Percentiles rank a stretch among this genome's conserved stretches.
Evolutionary conservation across 345 rosid species (phyloP).

Genomic region (Carallia brachiata): DNA sequence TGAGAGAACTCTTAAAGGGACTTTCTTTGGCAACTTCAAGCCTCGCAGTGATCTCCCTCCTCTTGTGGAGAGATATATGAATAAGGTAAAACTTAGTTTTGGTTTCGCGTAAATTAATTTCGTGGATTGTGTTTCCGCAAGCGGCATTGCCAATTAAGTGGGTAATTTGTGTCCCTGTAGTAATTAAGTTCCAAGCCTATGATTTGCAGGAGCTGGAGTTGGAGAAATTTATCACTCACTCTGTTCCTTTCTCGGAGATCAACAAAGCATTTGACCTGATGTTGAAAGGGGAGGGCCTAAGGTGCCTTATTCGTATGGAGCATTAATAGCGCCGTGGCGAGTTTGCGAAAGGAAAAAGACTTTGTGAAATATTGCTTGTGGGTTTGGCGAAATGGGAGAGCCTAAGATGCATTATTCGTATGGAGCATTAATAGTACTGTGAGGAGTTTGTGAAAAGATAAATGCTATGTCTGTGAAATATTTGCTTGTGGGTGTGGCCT

Average conservation of each 20-base stretch:
- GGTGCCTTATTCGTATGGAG: constrained; percentile 50
- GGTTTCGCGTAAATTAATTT: not conserved
- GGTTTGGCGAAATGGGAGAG: no score
- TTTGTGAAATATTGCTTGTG: not conserved
- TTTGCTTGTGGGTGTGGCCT: no score
- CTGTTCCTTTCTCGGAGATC: constrained; percentile 39
- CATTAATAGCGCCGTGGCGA: not conserved
- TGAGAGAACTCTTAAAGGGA: constrained; percentile 53
- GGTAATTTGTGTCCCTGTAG: no score
- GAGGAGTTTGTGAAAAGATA: no score
- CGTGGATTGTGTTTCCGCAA: no score
- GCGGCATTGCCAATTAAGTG: no score
- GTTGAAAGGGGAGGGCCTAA: constrained; percentile 44
- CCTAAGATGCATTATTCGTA: no score
- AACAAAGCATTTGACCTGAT: constrained; percentile 50
- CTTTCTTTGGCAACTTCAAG: constrained; percentile 61
- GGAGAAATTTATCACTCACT: constrained; percentile 52
- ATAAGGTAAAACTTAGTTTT: constrained; percentile 23
- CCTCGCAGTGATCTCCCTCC: constrained; percentile 47
- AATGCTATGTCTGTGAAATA: no score
- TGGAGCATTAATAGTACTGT: no score
- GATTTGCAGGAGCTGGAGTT: constrained; percentile 42
- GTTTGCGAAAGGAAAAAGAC: not conserved
- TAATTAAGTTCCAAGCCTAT: not conserved
- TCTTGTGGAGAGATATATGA: constrained; percentile 52